phyloP scores from a whole-genome alignment of 371 early-diverging fungal species.

The Encephalitozoon intestinalis region DNA sequence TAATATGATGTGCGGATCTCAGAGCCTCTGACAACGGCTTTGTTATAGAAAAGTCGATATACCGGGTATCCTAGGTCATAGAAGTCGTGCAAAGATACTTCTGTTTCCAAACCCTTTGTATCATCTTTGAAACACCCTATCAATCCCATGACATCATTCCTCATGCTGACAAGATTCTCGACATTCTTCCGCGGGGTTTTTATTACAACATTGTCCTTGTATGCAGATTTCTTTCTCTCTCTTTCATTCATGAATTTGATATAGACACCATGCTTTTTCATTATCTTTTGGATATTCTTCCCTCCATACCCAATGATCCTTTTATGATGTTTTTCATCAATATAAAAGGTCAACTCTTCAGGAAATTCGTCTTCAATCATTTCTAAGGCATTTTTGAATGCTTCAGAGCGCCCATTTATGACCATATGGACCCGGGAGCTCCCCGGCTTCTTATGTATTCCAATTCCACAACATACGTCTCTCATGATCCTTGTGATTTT shows the following conservation, averaged over 20 bases:
- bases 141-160: constrained; percentile 50
- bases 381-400: constrained; percentile 27
- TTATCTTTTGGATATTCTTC: constrained; percentile 80
- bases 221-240: constrained; percentile 10
- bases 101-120: not conserved
- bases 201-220: constrained; percentile 53
- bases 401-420: constrained; percentile 26
- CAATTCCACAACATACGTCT: constrained; percentile 64
- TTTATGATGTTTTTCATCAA: constrained; percentile 77
- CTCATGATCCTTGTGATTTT: constrained; percentile 80
- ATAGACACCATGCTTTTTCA: constrained; percentile 83
- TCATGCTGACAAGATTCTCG: constrained; percentile 45
- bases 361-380: constrained; percentile 55
- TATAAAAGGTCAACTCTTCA: constrained; percentile 63
- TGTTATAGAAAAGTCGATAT: not conserved
- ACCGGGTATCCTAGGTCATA: constrained; percentile 16
- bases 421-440: not conserved
- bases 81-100: constrained; percentile 38
- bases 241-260: constrained; percentile 68
- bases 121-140: constrained; percentile 18
- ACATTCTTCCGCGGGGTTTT: constrained; percentile 56
- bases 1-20: not conserved
- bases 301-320: constrained; percentile 83
- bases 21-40: constrained; percentile 9
- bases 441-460: constrained; percentile 4